phyloP scores from a whole-genome alignment of 2,329 filamentous ascomycete species.

The Zymoseptoria pseudotritici region DNA sequence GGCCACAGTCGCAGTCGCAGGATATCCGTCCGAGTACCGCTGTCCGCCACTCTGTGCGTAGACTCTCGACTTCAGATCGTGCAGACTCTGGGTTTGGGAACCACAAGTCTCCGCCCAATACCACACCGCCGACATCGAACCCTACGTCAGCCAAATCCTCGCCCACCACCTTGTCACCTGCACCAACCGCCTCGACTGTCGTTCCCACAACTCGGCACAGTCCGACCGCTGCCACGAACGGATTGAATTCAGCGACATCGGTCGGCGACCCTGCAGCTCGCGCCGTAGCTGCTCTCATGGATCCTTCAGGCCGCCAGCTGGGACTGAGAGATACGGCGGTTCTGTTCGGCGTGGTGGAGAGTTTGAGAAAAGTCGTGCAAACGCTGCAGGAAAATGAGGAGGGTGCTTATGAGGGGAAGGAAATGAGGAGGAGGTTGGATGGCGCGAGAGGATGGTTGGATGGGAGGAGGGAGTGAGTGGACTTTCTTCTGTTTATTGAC shows the following conservation, averaged over 20 bases:
- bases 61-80: conserved; percentile 21
- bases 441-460: conserved; percentile 66
- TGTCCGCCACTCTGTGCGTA: not conserved
- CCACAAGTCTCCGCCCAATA: conserved; percentile 17
- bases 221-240: conserved; percentile 3
- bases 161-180: not conserved
- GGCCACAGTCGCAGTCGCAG: not conserved
- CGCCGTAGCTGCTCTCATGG: conserved; percentile 34
- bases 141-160: not conserved
- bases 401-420: conserved; percentile 50
- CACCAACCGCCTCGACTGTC: not conserved
- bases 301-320: conserved; percentile 34
- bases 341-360: conserved; percentile 44
- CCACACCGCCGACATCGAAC: conserved; percentile 11
- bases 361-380: conserved; percentile 47
- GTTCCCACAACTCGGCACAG: not conserved
- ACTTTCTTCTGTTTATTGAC: too few relatives aligned
- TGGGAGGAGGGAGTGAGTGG: conserved; percentile 34
- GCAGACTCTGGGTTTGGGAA: conserved; percentile 27
- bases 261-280: conserved; percentile 28
- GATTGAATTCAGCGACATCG: conserved; percentile 6
- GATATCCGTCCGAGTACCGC: not conserved
- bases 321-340: conserved; percentile 51
- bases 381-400: conserved; percentile 41
- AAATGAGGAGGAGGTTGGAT: conserved; percentile 66